Base-by-base conservation (phyloP, 768 basidiomycete species). In the Favolaschia claudopus region DNA sequence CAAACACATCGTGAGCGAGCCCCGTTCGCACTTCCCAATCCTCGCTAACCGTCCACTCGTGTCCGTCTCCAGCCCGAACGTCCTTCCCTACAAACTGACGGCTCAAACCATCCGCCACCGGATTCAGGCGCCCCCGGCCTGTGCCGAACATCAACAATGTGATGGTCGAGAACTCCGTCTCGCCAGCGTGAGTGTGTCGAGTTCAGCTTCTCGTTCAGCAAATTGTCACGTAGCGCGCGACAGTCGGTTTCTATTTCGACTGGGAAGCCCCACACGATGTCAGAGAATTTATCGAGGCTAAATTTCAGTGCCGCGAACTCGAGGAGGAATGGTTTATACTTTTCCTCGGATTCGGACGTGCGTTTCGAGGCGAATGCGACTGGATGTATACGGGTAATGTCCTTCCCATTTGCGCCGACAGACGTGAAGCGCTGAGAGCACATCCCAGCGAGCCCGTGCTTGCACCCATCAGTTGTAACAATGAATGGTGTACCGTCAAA, bases 311-410 rank as follows among this genome's bases (percentile, higher is more conserved):
- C 40, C 0, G 74, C 73, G 43, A 76, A 74, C 46, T 77, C 72
- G 13, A 73, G 65, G 4, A 74, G 51, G 52, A 68, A 76, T 0
- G 71, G 74, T 47, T 67, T 65, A 58, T 74, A 76, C 6, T 52
- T 51, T 22, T 68, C 67, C 50, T 75, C 69, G 0, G 58, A 25
- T 0, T 31, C 15, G 0, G 73, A 67, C 0, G 72, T 73, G 0
- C 64, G 32, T 55, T 75, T 76, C 0, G 70, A 74, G 0, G 64
- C 61, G 46, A 67, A 74, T 9, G 60, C 72, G 8, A 74, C 51
- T 14, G 73, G 72, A 44, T 70, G 69, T 3, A 58, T 22, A 8
- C 48, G 19, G 28, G 46, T 25, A 3, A 66, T 53, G 2, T 28
- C 46, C 14, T 40, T 54, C 2, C 72, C 68, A 25, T 62, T 64